phyloP scores from a whole-genome alignment of 1,284 basidiomycete species.

The Meira miltonrushii region DNA sequence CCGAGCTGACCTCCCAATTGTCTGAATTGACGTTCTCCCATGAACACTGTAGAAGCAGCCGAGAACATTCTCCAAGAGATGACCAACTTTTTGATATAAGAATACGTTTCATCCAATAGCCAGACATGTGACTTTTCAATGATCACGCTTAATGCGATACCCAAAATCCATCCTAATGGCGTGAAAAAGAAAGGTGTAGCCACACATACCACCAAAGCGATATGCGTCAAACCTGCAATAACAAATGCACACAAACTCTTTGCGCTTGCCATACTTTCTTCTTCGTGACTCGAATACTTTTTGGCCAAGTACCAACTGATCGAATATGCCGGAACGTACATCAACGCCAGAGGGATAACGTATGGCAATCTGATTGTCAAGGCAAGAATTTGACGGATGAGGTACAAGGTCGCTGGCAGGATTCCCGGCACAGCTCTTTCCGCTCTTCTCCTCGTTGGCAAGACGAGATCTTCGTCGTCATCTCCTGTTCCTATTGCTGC shows the following conservation, averaged over 20 bases:
- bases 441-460: not conserved
- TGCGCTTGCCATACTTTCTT: conserved; percentile 25
- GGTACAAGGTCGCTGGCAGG: not conserved
- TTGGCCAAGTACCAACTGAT: conserved; percentile 12
- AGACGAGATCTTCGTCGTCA: no score
- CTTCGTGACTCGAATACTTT: conserved; percentile 18
- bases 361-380: conserved; percentile 4
- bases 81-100: conserved; percentile 10
- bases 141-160: not conserved
- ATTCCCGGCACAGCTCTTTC: not conserved
- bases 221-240: conserved; percentile 14
- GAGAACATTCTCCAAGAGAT: conserved; percentile 4
- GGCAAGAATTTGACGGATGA: not conserved
- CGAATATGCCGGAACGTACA: conserved; percentile 19
- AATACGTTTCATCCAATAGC: conserved; percentile 15
- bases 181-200: conserved; percentile 18
- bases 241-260: conserved; percentile 17
- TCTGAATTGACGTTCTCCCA: not conserved
- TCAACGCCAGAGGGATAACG: conserved; percentile 10
- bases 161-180: conserved; percentile 16
- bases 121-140: conserved; percentile 12
- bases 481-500: no score
- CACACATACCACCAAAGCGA: conserved; percentile 10
- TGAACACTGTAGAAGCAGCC: not conserved
- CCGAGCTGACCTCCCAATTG: not conserved